Base-by-base conservation (phyloP, 108 stramenopile genomes). In the Cyclotella cryptica region DNA sequence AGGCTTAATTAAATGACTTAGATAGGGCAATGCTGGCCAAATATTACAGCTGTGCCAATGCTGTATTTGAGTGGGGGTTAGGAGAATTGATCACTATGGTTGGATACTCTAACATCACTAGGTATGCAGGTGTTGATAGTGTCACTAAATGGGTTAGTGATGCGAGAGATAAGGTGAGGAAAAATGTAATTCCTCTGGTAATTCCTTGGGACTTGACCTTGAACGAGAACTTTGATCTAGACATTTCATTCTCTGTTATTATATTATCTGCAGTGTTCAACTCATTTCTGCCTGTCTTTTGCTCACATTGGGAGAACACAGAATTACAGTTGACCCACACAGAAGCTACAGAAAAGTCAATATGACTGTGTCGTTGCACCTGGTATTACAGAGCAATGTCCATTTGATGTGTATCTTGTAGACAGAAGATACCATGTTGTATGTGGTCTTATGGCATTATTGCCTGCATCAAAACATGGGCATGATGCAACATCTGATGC, bases 381-480 rank as follows among this genome's bases (percentile, higher is more conserved):
- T 10, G 47, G 65, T 19, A 49, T 61, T 24, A 17, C 26, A 12
- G 74, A 75, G 40, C 24, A 41, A 17, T 55, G 54, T n/a, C 64
- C 74, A 17, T 75, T 75, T 28, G 74, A 75, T 30, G 63, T 75
- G 30, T 75, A 75, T 47, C 21, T 66, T 15, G 63, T 75, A 0
- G 74, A 75, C 43, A 63, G 74, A 24, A 21, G 74, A 18, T 66
- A 43, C 28, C 63, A 63, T n/a, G 41, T 75, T 10, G 65, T 46
- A 0, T 75, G 74, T 53, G 57, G 14, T 17, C 43, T 58, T 0
- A n/a, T 71, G 43, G 57, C 71, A 21, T 24, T 71, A 10, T 60
- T 68, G 51, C 67, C 52, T 35, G 24, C 67, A 29, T 68, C 67
- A 35, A n/a, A 27, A 27, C 17, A 43, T 14, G 67, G 51, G 28